phyloP scores from a whole-genome alignment of 306 rosid genomes.

The Cucurbita ficifolia region DNA sequence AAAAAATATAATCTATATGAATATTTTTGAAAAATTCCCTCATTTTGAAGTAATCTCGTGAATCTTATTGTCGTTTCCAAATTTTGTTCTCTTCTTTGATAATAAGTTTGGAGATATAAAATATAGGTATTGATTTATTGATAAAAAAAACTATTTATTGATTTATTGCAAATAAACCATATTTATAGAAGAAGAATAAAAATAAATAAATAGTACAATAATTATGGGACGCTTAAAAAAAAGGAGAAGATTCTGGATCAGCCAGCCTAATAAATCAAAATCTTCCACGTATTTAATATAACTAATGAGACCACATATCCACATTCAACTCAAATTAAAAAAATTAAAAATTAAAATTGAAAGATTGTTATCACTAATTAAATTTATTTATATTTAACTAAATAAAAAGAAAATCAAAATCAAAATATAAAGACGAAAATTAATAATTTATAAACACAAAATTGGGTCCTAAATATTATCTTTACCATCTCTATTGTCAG shows the following conservation, averaged over 20 bases:
- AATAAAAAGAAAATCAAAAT: too few relatives aligned
- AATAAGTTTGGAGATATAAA: background rate
- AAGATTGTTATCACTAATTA: background rate
- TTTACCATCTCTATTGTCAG: too few relatives aligned
- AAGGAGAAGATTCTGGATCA: too few relatives aligned
- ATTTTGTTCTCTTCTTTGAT: background rate
- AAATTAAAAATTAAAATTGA: too few relatives aligned
- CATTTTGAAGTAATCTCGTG: background rate
- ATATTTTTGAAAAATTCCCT: background rate
- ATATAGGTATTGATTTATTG: too few relatives aligned
- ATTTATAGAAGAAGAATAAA: background rate
- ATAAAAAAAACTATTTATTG: background rate
- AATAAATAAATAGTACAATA: too few relatives aligned
- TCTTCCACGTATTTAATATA: background rate
- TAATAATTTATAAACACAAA: background rate
- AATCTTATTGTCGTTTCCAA: background rate
- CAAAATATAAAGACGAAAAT: too few relatives aligned
- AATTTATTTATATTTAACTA: background rate
- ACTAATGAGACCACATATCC: background rate
- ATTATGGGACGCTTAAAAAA: background rate
- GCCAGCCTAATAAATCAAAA: background rate
- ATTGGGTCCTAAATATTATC: background rate
- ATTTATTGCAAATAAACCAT: background rate
- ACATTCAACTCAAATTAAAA: background rate
- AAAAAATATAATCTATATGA: background rate